Percentiles rank a stretch among this genome's conserved stretches.
These are phyloP conservation scores for Backusella morwellensis DNA, from an alignment of 192 early-diverging fungal genomes.

Conservation along the genomic window DNA sequence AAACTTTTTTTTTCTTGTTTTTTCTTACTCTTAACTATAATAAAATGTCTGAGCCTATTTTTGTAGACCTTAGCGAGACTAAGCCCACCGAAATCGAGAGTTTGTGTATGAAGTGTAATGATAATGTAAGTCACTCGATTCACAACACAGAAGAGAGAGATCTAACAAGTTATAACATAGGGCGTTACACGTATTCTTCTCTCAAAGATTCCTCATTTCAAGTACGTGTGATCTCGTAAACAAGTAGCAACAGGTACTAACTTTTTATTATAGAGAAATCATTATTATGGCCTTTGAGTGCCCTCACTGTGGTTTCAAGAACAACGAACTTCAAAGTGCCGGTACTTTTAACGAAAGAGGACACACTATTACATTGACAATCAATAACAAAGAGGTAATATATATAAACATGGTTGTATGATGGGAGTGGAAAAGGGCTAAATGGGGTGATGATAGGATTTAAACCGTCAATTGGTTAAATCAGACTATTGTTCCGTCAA, in stretches of 20 bases:
- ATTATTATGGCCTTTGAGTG: conserved; percentile 84
- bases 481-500: conserved; percentile 75
- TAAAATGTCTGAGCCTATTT: conserved; percentile 45
- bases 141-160: not conserved
- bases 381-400: conserved; percentile 55
- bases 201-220: conserved; percentile 92
- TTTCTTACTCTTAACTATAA: not conserved
- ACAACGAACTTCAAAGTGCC: conserved; percentile 91
- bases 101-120: conserved; percentile 87
- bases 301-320: conserved; percentile 83
- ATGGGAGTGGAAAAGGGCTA: not conserved
- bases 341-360: conserved; percentile 82
- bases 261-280: conserved; percentile 35
- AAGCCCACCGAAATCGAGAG: conserved; percentile 83
- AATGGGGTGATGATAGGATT: conserved; percentile 44
- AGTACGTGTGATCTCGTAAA: conserved; percentile 53
- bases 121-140: conserved; percentile 56
- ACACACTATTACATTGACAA: conserved; percentile 57
- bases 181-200: conserved; percentile 84
- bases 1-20: not conserved
- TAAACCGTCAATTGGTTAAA: conserved; percentile 91
- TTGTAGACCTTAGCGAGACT: conserved; percentile 68
- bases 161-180: conserved; percentile 33
- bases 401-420: not conserved
- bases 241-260: not conserved